Percentiles rank a stretch among this genome's conserved stretches.
Conservation (phyloP, 192 early-diverging fungal species). For the Podochytrium sp. region DNA sequence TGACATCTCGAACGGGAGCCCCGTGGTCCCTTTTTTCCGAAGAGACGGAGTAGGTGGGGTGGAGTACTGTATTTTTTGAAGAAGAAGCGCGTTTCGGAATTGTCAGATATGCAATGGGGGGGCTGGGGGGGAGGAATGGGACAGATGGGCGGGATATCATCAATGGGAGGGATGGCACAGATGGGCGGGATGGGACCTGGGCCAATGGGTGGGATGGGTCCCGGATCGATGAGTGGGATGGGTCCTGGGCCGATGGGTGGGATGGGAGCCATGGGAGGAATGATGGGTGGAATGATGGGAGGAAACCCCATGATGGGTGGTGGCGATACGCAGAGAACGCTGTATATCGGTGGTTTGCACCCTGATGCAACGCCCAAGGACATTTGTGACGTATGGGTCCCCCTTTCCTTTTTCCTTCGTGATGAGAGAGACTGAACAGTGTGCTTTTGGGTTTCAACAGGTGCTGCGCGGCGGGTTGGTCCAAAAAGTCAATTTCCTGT, state of each 20-base stretch:
- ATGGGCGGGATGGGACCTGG: neutral
- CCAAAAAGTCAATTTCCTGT: conserved; percentile 73
- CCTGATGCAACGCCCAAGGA: conserved; percentile 81
- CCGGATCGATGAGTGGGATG: no score
- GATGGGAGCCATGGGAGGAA: neutral
- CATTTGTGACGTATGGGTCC: conserved; percentile 70
- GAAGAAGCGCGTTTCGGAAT: no score
- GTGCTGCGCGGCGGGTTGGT: conserved; percentile 84
- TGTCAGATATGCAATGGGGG: no score
- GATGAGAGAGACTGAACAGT: no score
- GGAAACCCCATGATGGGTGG: neutral
- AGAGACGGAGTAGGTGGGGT: no score
- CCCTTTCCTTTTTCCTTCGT: neutral
- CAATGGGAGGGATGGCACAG: no score
- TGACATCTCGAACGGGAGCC: no score
- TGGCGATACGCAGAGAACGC: conserved; percentile 61
- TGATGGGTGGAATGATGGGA: conserved; percentile 10
- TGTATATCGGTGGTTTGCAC: conserved; percentile 82
- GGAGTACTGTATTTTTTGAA: no score
- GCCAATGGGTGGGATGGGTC: conserved; percentile 1
- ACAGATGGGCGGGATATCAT: no score
- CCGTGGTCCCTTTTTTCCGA: no score
- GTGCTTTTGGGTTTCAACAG: conserved; percentile 17
- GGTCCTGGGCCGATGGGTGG: neutral
- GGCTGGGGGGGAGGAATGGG: no score